These are phyloP conservation scores for Kodamaea leandrae DNA, from an alignment of 805 yeast species.

Conservation along the genomic window DNA sequence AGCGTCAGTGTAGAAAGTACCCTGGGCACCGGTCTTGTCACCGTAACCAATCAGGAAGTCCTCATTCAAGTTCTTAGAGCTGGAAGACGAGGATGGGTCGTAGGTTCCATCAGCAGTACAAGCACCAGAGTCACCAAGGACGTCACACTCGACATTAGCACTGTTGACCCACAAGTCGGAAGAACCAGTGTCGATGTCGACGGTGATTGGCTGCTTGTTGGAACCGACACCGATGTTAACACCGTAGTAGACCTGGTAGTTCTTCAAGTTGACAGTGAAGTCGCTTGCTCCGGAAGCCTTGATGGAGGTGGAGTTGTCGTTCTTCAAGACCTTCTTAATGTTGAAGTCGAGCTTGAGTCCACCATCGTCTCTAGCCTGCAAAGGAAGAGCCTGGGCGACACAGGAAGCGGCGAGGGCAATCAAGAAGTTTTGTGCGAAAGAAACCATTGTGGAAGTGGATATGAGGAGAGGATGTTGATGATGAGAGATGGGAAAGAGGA, in stretches of 20 bases:
- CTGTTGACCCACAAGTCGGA: conserved; percentile 10
- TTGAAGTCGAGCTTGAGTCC: conserved; percentile 10
- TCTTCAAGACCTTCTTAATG: conserved; percentile 2
- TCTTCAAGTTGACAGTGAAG: conserved; percentile 5
- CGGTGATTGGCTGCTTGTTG: conserved; percentile 12
- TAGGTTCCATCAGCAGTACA: conserved; percentile 10
- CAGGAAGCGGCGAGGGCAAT: conserved; percentile 5
- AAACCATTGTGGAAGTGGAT: conserved; percentile 4
- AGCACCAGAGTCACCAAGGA: neutral
- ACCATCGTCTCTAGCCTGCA: conserved; percentile 7
- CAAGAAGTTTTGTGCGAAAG: conserved; percentile 7
- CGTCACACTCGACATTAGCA: neutral
- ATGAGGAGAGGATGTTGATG: neutral
- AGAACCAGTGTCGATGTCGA: conserved; percentile 16
- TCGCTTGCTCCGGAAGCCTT: neutral
- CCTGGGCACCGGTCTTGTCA: conserved; percentile 7
- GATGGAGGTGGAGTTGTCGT: neutral
- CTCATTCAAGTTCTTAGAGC: conserved; percentile 5
- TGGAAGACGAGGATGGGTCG: conserved; percentile 12
- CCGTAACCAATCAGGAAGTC: conserved; percentile 7
- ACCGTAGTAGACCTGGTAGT: conserved; percentile 9
- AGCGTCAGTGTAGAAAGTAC: conserved; percentile 9
- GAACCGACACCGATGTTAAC: conserved; percentile 13
- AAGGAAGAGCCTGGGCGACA: conserved; percentile 3
- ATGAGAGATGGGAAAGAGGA: too few relatives aligned